Base-by-base conservation (phyloP, 345 rosid species). In the Salix viminalis region DNA sequence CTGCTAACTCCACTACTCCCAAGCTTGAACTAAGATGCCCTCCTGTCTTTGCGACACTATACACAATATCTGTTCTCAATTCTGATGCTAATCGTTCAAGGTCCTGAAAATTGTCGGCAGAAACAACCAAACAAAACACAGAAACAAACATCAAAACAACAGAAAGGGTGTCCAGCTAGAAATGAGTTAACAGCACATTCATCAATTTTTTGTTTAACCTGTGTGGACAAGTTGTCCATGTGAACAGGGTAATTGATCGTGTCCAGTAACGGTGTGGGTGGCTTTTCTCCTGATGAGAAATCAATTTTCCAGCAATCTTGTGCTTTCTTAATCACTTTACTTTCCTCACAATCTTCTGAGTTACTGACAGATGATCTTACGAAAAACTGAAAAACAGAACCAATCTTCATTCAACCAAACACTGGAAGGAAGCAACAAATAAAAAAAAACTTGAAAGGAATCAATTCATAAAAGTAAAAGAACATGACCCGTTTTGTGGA, bases 21-120 rank as follows among this genome's bases (percentile, higher is more conserved):
- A 89, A 82, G 86, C 89, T 89, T 61, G 92, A 52, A 73, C 92
- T 86, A 52, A 91, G 88, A 85, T 91, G 92, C 39, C 95, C 95
- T 13, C 95, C 95, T 1, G 88, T 85, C 44, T 87, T 60, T 2
- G 95, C 82, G 16, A 91, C 92, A 1, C 81, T 66, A 80, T 88
- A 69, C 26, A 91, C 88, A 36, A 87, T 82, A 72, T 91, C 94
- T 18, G 89, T 87, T 77, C 92, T 85, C 18, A 89, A 80, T 85
- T 91, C 94, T 69, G 89, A 87, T 14, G 90, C 90, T 11, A 91
- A 81, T 80, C 85, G 89, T 67, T 91, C 91, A 71, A 91, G 92
- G 62, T 91, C 92, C 94, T 91, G 81, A 65, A 69, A 7, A 58
- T 37, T 61, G 23, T 56, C 9, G 15, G 9, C 19, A 54, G 19